Conservation (phyloP, 768 basidiomycete species). For the Xanthoconium purpureum region DNA sequence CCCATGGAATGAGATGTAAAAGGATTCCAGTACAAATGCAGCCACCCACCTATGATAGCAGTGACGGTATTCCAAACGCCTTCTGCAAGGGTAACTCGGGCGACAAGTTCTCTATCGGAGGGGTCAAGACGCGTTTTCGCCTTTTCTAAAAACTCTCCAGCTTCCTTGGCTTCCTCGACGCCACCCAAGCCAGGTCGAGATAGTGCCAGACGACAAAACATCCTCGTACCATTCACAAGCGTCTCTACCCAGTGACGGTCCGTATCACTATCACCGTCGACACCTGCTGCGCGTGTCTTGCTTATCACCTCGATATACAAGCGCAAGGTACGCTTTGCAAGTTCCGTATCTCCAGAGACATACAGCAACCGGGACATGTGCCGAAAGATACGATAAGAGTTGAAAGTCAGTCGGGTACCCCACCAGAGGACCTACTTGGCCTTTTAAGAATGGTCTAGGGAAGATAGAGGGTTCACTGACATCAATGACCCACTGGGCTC, state of each 20-base stretch:
- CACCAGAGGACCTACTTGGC: conserved; percentile 79
- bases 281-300: conserved; percentile 64
- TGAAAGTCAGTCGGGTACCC: conserved; percentile 92
- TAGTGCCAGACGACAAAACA: conserved; percentile 61
- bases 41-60: conserved; percentile 59
- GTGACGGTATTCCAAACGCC: conserved; percentile 73
- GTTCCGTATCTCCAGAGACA: conserved; percentile 52
- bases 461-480: conserved; percentile 41
- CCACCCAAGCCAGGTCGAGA: conserved; percentile 37
- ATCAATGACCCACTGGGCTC: conserved; percentile 78
- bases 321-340: conserved; percentile 72
- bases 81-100: conserved; percentile 61
- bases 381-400: conserved; percentile 80
- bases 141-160: conserved; percentile 55
- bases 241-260: conserved; percentile 75
- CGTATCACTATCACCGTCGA: conserved; percentile 53
- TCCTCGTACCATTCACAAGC: conserved; percentile 70
- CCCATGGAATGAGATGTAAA: neutral
- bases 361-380: conserved; percentile 78
- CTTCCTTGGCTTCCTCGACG: conserved; percentile 61
- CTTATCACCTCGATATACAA: conserved; percentile 83
- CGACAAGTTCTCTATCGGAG: conserved; percentile 51
- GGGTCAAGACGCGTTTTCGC: conserved; percentile 53
- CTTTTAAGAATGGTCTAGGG: neutral
- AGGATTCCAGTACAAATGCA: neutral